Evolutionary conservation across 1,284 basidiomycete genomes (phyloP).

Genomic region (Entoloma clypeatum): DNA sequence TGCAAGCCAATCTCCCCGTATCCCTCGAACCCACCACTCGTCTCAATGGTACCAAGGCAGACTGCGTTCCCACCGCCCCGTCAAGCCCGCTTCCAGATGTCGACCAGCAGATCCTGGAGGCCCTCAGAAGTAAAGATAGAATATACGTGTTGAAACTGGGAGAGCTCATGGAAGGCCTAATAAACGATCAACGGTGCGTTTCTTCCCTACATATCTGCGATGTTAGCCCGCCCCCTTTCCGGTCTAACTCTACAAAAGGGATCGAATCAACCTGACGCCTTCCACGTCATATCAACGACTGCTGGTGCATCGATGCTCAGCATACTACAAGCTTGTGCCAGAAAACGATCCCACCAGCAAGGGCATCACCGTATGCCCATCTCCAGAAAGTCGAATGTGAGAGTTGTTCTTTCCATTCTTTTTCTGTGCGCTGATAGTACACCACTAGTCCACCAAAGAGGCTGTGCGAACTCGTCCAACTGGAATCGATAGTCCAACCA

Average conservation of each 20-base stretch:
- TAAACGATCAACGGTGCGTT: constrained; percentile 60
- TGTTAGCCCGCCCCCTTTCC: constrained; percentile 14
- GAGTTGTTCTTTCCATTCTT: constrained; percentile 27
- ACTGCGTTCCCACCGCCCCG: constrained; percentile 16
- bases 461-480: constrained; percentile 75
- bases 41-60: constrained; percentile 15
- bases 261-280: constrained; percentile 59
- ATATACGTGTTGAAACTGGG: constrained; percentile 80
- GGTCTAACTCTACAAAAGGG: constrained; percentile 40
- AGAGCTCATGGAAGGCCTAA: constrained; percentile 74
- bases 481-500: constrained; percentile 61
- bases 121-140: constrained; percentile 81
- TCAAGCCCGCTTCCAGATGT: constrained; percentile 38
- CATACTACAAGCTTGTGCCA: constrained; percentile 67
- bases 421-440: constrained; percentile 5
- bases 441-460: constrained; percentile 57
- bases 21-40: constrained; percentile 12
- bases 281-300: constrained; percentile 76
- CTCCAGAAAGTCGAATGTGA: constrained; percentile 69
- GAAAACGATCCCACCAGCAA: constrained; percentile 66
- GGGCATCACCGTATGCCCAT: constrained; percentile 51
- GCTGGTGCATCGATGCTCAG: constrained; percentile 76
- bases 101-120: constrained; percentile 75
- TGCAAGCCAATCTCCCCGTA: constrained; percentile 15
- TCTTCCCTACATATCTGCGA: constrained; percentile 5